Base-by-base conservation (phyloP, 2,329 filamentous ascomycete genomes). In the Rosellinia necatrix region DNA sequence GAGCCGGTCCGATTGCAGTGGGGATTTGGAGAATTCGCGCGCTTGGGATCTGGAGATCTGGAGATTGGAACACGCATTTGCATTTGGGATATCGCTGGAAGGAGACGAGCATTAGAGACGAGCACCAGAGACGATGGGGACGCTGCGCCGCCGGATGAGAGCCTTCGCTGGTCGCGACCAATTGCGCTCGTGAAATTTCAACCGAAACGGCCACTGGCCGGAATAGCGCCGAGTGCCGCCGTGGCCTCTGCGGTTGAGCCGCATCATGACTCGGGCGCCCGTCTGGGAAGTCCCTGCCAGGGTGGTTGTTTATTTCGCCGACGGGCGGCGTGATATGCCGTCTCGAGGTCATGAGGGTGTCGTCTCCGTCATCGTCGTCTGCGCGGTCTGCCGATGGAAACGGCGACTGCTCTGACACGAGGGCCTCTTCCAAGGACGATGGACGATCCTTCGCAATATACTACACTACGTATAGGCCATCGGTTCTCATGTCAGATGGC, bases 1-100 rank as follows among this genome's bases (percentile, higher is more conserved):
- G 37, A 59, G 34, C 58, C 54, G 58, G 58, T 52, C 58, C 58
- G 58, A 60, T 55, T 60, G 51, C 42, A 9, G 58, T 58, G 56
- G 56, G 42, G 50, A 27, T 13, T 34, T 51, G 51, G 49, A 34
- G 49, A 25, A 32, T 43, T 43, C 24, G 30, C 37, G 34, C n/a
- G 43, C 44, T 15, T 19, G 21, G 29, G 37, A n/a, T n/a, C 40
- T 29, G 17, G 34, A 17, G 34, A 41, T 35, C 40, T 53, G 44
- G 53, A 53, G 44, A 50, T 37, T 30, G 24, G 35, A 34, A 25
- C 27, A 50, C 13, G 43, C 44, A 35, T 38, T n/a, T n/a, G n/a
- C n/a, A n/a, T n/a, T n/a, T 25, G 42, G 12, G n/a, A 50, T 48
- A 32, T 51, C 30, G 25, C 41, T 49, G 29, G 44, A 30, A 42